A percentile compares a stretch with the other conserved stretches of the same genome.
Evolutionary conservation across 164 flowering plant genomes (phyloP).

Genomic region (Chimonanthus praecox): DNA sequence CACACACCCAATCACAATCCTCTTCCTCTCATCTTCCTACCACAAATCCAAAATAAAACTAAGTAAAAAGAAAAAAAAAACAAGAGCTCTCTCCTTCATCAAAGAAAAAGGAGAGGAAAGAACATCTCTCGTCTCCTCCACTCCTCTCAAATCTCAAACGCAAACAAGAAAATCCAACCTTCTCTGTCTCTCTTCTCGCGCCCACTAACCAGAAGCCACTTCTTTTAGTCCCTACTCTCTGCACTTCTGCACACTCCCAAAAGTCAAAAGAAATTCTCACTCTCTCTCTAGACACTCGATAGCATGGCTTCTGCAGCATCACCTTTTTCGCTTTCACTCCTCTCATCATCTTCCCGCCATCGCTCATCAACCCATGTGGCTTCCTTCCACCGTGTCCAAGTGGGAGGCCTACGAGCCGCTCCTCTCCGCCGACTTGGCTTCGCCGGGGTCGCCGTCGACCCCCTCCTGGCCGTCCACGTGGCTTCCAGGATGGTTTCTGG

Average conservation of each 20-base stretch:
- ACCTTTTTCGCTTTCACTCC: slow-evolving; percentile 39
- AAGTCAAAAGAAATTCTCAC: no score
- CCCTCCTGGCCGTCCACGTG: slow-evolving; percentile 32
- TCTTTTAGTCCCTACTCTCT: not conserved
- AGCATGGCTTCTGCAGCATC: slow-evolving; percentile 57
- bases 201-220: not conserved
- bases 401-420: slow-evolving; percentile 21
- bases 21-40: not conserved
- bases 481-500: slow-evolving; percentile 20
- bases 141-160: not conserved
- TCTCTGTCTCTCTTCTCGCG: not conserved
- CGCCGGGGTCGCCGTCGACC: slow-evolving; percentile 34
- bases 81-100: not conserved
- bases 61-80: no score
- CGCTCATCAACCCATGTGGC: slow-evolving; percentile 22
- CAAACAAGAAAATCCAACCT: not conserved
- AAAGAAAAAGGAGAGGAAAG: no score
- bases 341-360: slow-evolving; percentile 20
- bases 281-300: not conserved
- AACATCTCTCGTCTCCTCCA: not conserved
- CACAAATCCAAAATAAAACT: no score
- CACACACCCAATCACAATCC: not conserved
- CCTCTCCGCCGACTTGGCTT: slow-evolving; percentile 45
- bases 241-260: not conserved
- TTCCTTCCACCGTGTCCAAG: slow-evolving; percentile 10